A percentile compares a stretch with the other conserved stretches of the same genome.
Evolutionary conservation across 345 rosid species (phyloP).

Genomic region (Murraya paniculata): DNA sequence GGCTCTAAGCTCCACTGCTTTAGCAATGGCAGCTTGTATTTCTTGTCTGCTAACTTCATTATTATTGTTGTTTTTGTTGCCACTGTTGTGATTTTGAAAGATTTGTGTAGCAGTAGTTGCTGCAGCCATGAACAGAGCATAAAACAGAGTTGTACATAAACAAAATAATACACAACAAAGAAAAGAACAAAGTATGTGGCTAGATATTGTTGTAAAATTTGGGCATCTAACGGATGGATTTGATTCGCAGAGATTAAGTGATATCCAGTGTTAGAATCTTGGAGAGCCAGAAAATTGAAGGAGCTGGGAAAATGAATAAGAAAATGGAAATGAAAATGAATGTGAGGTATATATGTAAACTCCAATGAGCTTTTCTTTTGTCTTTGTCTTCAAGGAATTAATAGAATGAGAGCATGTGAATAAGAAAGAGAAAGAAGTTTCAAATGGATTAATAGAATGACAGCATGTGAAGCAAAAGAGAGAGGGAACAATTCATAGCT

Average conservation of each 20-base stretch:
- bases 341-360: not conserved
- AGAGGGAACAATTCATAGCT: not conserved
- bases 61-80: constrained; percentile 23
- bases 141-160: constrained; percentile 22
- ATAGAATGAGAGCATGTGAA: not conserved
- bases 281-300: constrained; percentile 31
- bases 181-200: constrained; percentile 12
- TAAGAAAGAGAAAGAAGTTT: constrained; percentile 22
- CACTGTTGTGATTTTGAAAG: constrained; percentile 31
- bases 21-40: constrained; percentile 80
- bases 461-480: constrained; percentile 22
- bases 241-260: constrained; percentile 35
- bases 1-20: constrained; percentile 80
- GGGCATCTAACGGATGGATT: constrained; percentile 37
- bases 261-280: constrained; percentile 26
- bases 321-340: not conserved
- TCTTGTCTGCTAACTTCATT: constrained; percentile 51
- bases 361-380: not conserved
- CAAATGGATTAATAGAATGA: constrained; percentile 16
- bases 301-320: not conserved
- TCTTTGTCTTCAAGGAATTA: not conserved
- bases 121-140: constrained; percentile 56
- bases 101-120: constrained; percentile 34
- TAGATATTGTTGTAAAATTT: not conserved
- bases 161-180: constrained; percentile 14